Evolutionary conservation across 306 rosid genomes (phyloP), one percentile per base, ranked within the genome.

Genomic region (Fragaria iinumae): DNA sequence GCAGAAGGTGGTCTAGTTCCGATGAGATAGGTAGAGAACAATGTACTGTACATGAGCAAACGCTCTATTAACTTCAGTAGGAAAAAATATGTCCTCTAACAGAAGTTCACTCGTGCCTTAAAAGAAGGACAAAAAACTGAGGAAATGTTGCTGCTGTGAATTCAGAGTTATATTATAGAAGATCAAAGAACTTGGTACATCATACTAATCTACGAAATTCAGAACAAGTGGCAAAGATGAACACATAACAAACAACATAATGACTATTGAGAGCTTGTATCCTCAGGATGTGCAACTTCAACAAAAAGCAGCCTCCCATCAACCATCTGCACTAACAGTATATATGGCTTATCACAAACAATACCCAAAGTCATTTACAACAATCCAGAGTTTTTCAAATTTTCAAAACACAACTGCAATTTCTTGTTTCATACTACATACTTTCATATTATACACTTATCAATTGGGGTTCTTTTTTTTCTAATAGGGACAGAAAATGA

Each of bases 281-380:
- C 73, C n/a, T 75, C 11, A 12, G 70, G 75, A 10, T 78, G 71
- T 6, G 97, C 91, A 81, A 83, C 83, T 84, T 91, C 94, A 55
- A 93, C 93, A 18, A 91, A 91, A 67, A 93, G 83, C 73, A 93
- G 69, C 82, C 91, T 85, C 79, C 94, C 94, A 76, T 86, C 75
- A 80, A 91, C 71, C 55, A 93, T 86, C 96, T 91, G 92, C 80
- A 74, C 39, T 53, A 78, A 36, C 44, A 57, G 56, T 21, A 56
- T 3, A 38, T n/a, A 38, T 12, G 9, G 14, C 17, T 55, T 11
- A 38, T 4, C 9, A 72, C 18, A 14, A 47, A 16, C 73, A 47
- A 45, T 23, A 69, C 2, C 14, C 8, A 47, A 25, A 45, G 10
- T 41, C 17, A 67, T n/a, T 39, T 39, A 39, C 4, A n/a, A 10